These are phyloP conservation scores for Trichoderma koningii DNA, from an alignment of 2,329 filamentous ascomycete genomes.

Conservation along the genomic window DNA sequence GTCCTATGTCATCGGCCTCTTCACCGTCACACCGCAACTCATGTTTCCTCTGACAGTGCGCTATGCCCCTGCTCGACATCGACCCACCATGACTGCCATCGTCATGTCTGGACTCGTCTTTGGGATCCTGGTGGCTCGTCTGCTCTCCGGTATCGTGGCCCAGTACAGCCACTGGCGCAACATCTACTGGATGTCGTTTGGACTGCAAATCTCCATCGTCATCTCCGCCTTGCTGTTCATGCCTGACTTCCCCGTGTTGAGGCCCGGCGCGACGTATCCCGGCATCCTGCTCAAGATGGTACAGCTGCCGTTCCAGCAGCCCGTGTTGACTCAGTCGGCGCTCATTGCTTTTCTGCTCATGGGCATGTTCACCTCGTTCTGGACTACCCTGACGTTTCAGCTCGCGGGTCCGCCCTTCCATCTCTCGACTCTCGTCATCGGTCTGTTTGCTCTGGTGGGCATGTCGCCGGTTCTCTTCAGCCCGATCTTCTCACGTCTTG, in stretches of 20 bases:
- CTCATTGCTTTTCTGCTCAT: conserved; percentile 64
- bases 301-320: conserved; percentile 50
- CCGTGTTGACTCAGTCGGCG: conserved; percentile 69
- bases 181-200: conserved; percentile 78
- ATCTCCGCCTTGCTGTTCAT: conserved; percentile 69
- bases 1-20: conserved; percentile 25
- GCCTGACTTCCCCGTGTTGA: conserved; percentile 79
- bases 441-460: conserved; percentile 77
- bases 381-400: conserved; percentile 75
- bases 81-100: conserved; percentile 70
- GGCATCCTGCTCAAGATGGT: conserved; percentile 64
- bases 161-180: conserved; percentile 74
- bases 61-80: conserved; percentile 68
- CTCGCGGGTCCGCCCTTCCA: conserved; percentile 68
- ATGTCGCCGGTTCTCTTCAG: conserved; percentile 67
- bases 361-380: conserved; percentile 55
- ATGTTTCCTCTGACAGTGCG: conserved; percentile 83
- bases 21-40: conserved; percentile 48
- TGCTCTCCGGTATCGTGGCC: conserved; percentile 74
- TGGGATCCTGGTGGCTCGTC: conserved; percentile 73
- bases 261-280: conserved; percentile 67
- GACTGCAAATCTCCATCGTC: conserved; percentile 68
- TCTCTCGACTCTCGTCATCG: conserved; percentile 68
- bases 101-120: conserved; percentile 75
- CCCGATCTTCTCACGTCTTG: conserved; percentile 65